Base-by-base conservation (phyloP, 202 grass and related monocot genomes). In the Zoysia matrella region DNA sequence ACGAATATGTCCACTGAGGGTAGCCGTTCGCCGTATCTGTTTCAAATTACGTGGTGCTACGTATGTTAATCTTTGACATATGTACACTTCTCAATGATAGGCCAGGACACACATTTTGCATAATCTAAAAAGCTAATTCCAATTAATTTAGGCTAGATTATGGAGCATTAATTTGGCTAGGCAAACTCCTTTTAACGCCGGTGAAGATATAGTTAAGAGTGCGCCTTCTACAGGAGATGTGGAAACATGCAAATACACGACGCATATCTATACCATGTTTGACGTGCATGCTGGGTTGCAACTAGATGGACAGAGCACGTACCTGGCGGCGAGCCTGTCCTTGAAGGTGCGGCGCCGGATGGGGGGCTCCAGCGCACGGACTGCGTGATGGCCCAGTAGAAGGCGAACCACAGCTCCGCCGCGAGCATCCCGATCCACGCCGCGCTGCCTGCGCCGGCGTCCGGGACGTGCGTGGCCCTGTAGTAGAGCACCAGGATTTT, bases 381-480 rank as follows among this genome's bases (percentile, higher is more conserved):
- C 76, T 91, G 95, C 50, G 90, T 90, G 72, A 98, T 2, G 49
- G 90, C 80, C 95, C 95, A 98, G 82, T 95, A 93, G 60, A 88
- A 71, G n/a, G n/a, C n/a, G n/a, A n/a, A n/a, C n/a, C n/a, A n/a
- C n/a, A n/a, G n/a, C n/a, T n/a, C n/a, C n/a, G 84, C 90, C 10
- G 75, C 52, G 4, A 86, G 61, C 74, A 98, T 79, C 68, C 92
- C 92, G 13, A 98, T 70, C 95, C 95, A 94, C 30, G 86, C 69
- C 80, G 78, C 88, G 78, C 75, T 53, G 0, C 83, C 78, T 0
- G 40, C 11, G 57, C 80, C 63, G 47, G 74, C 45, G 64, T 30
- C 71, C 22, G 88, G 88, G 1, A 86, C 14, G 66, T 74, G 68
- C 74, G 79, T 88, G 1, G 56, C 90, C 80, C 95, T 77, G 82